phyloP scores from a whole-genome alignment of 208 protist species.

The Sergeia podlipaevii region DNA sequence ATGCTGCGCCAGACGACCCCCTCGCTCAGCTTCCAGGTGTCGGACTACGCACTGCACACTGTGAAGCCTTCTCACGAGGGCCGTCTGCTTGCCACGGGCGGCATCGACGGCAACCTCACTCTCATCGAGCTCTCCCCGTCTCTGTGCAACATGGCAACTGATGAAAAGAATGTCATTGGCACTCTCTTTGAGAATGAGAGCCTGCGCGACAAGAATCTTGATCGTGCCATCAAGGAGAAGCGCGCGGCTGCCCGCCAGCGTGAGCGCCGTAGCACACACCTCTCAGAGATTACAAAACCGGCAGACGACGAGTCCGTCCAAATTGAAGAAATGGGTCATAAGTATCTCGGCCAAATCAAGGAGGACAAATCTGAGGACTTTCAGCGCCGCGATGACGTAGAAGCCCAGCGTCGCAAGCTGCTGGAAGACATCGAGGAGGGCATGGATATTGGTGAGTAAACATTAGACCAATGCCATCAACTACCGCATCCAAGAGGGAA shows the following conservation, averaged over 20 bases:
- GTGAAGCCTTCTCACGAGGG: conserved; percentile 78
- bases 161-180: conserved; percentile 89
- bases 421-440: conserved; percentile 82
- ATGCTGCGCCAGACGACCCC: conserved; percentile 93
- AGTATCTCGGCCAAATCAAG: conserved; percentile 53
- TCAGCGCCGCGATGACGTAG: conserved; percentile 31
- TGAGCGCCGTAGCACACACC: conserved; percentile 64
- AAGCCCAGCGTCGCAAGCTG: conserved; percentile 46
- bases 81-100: conserved; percentile 84
- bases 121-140: conserved; percentile 92
- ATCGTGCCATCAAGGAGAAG: conserved; percentile 85
- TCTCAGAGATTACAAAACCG: conserved; percentile 30
- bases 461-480: too few relatives aligned
- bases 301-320: conserved; percentile 22
- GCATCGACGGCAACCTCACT: conserved; percentile 92
- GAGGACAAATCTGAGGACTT: conserved; percentile 35
- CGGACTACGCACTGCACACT: conserved; percentile 88
- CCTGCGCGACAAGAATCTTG: conserved; percentile 92
- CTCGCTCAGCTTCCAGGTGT: conserved; percentile 89
- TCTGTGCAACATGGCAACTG: conserved; percentile 71
- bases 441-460: conserved; percentile 50
- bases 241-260: conserved; percentile 55
- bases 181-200: conserved; percentile 93
- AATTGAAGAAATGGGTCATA: conserved; percentile 42
- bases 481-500: too few relatives aligned